Conservation (phyloP, 1,284 basidiomycete genomes). For the Ceratobasidium sp. region DNA sequence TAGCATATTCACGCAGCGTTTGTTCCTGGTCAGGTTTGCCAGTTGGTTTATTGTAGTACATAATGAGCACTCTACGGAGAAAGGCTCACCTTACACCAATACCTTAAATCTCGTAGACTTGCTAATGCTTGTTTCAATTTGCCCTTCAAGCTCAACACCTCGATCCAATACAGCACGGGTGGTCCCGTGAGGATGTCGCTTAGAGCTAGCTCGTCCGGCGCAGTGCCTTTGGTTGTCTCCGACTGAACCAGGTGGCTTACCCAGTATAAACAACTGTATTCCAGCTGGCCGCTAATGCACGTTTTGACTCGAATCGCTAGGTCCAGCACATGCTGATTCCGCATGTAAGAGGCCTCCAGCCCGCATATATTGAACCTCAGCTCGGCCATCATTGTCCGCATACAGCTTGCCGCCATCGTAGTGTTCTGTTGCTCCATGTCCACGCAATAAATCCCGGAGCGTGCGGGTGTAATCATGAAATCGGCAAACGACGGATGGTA, state of each 20-base stretch:
- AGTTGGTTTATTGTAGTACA: background rate
- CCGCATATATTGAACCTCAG: constrained; percentile 33
- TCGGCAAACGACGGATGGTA: constrained; percentile 21
- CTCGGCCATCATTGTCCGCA: background rate
- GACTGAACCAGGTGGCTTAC: background rate
- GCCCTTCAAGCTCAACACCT: constrained; percentile 36
- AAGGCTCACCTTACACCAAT: constrained; percentile 15
- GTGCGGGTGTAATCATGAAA: background rate
- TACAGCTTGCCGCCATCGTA: background rate
- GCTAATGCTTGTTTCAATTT: constrained; percentile 5
- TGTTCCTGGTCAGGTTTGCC: background rate
- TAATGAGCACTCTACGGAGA: background rate
- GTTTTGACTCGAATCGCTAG: background rate
- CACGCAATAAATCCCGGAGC: constrained; percentile 6
- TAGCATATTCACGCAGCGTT: background rate
- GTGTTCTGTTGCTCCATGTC: constrained; percentile 3
- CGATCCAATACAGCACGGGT: constrained; percentile 33
- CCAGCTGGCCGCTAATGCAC: background rate
- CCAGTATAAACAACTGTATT: constrained; percentile 25
- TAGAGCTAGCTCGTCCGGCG: background rate
- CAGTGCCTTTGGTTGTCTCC: background rate
- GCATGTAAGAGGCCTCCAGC: constrained; percentile 22
- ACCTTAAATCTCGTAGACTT: background rate
- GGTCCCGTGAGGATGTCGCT: background rate
- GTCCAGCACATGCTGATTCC: background rate